These are phyloP conservation scores for Penicillium fimorum DNA, from an alignment of 495 filamentous ascomycete genomes.

Conservation along the genomic window DNA sequence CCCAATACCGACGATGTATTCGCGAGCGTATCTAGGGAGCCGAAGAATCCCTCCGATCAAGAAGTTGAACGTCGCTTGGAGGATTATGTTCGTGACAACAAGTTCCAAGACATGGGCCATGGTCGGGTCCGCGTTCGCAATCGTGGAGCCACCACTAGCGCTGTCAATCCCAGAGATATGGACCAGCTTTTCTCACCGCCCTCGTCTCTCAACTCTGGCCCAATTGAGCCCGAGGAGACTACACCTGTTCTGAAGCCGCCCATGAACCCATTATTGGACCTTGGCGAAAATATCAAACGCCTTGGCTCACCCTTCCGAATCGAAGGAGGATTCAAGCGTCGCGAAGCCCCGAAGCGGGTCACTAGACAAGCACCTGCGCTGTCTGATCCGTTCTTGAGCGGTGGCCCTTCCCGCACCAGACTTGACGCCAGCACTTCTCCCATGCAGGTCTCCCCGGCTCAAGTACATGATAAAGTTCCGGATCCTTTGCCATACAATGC, in stretches of 20 bases:
- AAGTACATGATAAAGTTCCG: slow-evolving; percentile 16
- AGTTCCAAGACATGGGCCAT: slow-evolving; percentile 42
- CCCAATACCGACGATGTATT: slow-evolving; percentile 55
- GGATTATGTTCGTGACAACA: slow-evolving; percentile 46
- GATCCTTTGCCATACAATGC: slow-evolving; percentile 36
- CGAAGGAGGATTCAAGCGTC: slow-evolving; percentile 31
- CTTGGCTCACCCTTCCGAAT: slow-evolving; percentile 54
- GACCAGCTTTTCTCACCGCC: slow-evolving; percentile 52
- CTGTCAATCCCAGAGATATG: slow-evolving; percentile 39
- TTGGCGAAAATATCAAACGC: slow-evolving; percentile 44
- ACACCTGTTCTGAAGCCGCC: slow-evolving; percentile 27
- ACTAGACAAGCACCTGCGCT: slow-evolving; percentile 41
- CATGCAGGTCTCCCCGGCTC: slow-evolving; percentile 21
- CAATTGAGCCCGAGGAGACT: slow-evolving; percentile 32
- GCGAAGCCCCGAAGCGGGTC: slow-evolving; percentile 27
- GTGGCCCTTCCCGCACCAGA: slow-evolving; percentile 20
- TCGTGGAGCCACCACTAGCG: slow-evolving; percentile 50
- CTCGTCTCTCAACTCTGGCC: slow-evolving; percentile 37
- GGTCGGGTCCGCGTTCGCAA: slow-evolving; percentile 51
- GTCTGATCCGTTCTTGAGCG: slow-evolving; percentile 43
- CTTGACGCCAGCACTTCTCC: slow-evolving; percentile 16
- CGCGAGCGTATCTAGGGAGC: slow-evolving; percentile 38
- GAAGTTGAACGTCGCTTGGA: slow-evolving; percentile 50
- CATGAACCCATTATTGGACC: slow-evolving; percentile 29
- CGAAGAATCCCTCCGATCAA: slow-evolving; percentile 45